phyloP scores from a whole-genome alignment of 495 filamentous ascomycete species.

The Cetradonia linearis region DNA sequence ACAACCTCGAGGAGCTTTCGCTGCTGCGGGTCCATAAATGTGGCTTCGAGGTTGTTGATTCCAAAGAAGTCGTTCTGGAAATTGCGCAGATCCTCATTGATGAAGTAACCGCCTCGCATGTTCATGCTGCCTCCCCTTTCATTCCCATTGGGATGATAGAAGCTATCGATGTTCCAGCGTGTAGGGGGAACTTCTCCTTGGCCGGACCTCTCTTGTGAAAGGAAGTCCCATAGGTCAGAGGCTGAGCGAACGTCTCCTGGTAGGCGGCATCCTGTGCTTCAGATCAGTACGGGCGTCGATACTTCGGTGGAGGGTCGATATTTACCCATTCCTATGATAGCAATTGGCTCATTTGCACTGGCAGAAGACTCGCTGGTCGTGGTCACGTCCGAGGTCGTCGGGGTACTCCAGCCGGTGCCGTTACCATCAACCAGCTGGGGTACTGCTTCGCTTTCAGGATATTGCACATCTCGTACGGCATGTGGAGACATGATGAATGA shows the following conservation, averaged over 20 bases:
- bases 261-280: background rate
- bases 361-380: no score
- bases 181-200: background rate
- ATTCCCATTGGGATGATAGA: constrained; percentile 30
- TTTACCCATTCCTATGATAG: constrained; percentile 10
- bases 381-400: no score
- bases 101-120: constrained; percentile 18
- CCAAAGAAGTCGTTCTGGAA: constrained; percentile 25
- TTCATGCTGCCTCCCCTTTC: constrained; percentile 19
- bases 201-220: background rate
- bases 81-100: constrained; percentile 9
- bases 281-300: background rate
- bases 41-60: constrained; percentile 21
- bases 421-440: no score
- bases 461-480: no score
- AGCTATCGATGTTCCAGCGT: constrained; percentile 34
- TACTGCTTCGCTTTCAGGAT: no score
- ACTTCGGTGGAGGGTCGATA: background rate
- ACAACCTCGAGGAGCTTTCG: constrained; percentile 25
- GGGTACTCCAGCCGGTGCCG: no score
- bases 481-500: no score
- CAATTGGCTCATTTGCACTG: constrained; percentile 8
- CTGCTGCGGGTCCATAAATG: constrained; percentile 22
- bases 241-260: background rate
- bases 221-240: background rate